Evolutionary conservation across 2,329 filamentous ascomycete species (phyloP).

Genomic region (Penicillium hordei): DNA sequence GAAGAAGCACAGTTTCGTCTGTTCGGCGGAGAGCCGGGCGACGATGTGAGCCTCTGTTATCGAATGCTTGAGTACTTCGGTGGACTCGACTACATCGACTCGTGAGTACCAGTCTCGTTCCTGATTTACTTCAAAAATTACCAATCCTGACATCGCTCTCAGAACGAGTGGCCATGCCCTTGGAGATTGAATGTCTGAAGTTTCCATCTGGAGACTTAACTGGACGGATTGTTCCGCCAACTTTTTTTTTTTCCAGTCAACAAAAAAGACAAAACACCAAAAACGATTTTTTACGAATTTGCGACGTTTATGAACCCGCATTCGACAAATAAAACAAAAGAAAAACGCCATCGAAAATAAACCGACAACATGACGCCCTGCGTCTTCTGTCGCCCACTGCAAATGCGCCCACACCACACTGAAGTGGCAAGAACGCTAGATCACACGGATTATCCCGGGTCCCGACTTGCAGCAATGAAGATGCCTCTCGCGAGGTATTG

Average conservation of each 20-base stretch:
- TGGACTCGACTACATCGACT: constrained; percentile 50
- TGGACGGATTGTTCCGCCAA: background rate
- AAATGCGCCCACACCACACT: constrained; percentile 17
- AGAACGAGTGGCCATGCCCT: constrained; percentile 24
- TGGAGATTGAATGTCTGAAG: constrained; percentile 27
- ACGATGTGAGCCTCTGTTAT: constrained; percentile 47
- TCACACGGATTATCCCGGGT: constrained; percentile 34
- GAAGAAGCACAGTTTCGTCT: constrained; percentile 47
- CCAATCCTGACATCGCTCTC: constrained; percentile 19
- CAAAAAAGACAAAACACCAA: constrained; percentile 17
- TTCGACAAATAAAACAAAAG: constrained; percentile 17
- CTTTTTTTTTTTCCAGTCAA: constrained; percentile 12
- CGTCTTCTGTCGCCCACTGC: constrained; percentile 9
- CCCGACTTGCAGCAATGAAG: constrained; percentile 48
- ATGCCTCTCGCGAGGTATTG: constrained; percentile 27
- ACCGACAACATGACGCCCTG: constrained; percentile 6
- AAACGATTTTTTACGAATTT: constrained; percentile 16
- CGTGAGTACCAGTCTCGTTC: constrained; percentile 31
- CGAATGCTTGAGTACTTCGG: constrained; percentile 53
- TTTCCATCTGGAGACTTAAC: background rate
- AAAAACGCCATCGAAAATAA: constrained; percentile 17
- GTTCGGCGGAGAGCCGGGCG: constrained; percentile 47
- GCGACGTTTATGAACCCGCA: constrained; percentile 22
- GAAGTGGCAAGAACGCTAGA: constrained; percentile 27
- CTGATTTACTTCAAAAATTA: constrained; percentile 1